Percentiles rank a stretch among this genome's conserved stretches.
Evolutionary conservation across 83 land plant genomes (phyloP).

Genomic region (Larix sibirica): DNA sequence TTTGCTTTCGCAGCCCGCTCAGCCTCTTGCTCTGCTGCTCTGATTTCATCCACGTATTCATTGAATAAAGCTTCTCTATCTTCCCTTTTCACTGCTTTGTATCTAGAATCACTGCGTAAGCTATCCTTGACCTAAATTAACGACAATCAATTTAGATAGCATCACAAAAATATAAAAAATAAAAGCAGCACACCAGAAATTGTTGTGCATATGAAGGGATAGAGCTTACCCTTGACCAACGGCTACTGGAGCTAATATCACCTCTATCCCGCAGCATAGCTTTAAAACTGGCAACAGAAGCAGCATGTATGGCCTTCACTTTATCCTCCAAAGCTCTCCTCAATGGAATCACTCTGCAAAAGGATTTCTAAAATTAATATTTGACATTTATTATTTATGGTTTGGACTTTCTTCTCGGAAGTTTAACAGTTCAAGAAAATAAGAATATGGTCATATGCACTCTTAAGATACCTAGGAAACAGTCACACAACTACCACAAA

Average conservation of each 20-base stretch:
- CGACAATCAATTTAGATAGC: not conserved
- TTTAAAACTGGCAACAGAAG: slow-evolving; percentile 69
- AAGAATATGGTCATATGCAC: not conserved
- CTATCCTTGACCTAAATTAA: slow-evolving; percentile 75
- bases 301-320: slow-evolving; percentile 64
- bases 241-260: slow-evolving; percentile 62
- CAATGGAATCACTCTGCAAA: slow-evolving; percentile 71
- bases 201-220: not conserved
- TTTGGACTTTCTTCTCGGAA: not conserved
- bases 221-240: slow-evolving; percentile 88
- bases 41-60: slow-evolving; percentile 71
- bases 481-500: not conserved
- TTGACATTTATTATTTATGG: not conserved
- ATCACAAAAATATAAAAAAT: not conserved
- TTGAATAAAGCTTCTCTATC: slow-evolving; percentile 85
- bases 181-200: not conserved
- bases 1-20: slow-evolving; percentile 73
- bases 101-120: slow-evolving; percentile 76
- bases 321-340: slow-evolving; percentile 86
- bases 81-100: slow-evolving; percentile 78
- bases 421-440: too few species aligned
- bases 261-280: slow-evolving; percentile 74
- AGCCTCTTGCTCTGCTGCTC: slow-evolving; percentile 64
- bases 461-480: not conserved
- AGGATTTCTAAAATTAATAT: not conserved